Evolutionary conservation across 2,329 filamentous ascomycete species (phyloP).

Genomic region (Fusarium azukiicola): DNA sequence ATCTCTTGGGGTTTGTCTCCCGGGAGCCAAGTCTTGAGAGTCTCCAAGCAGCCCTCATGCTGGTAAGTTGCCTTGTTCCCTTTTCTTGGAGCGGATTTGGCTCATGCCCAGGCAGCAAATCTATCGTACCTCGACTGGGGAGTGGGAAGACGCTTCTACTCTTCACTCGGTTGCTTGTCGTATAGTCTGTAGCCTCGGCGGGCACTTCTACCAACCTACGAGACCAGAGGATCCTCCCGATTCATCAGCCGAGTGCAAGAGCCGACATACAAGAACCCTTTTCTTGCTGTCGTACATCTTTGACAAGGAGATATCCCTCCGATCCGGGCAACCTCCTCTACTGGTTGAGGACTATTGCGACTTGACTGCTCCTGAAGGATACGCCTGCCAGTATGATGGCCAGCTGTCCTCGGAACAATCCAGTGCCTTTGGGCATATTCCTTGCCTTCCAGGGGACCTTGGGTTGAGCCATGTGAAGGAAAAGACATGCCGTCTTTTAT

Average conservation of each 20-base stretch:
- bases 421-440: constrained; percentile 27
- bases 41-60: constrained; percentile 27
- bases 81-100: not conserved
- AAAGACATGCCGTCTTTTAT: constrained; percentile 46
- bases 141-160: constrained; percentile 21
- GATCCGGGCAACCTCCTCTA: constrained; percentile 48
- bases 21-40: not conserved
- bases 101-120: constrained; percentile 22
- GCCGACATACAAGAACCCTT: constrained; percentile 38
- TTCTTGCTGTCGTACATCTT: constrained; percentile 55
- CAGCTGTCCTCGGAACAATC: not conserved
- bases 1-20: not conserved
- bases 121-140: constrained; percentile 14
- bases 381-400: constrained; percentile 22
- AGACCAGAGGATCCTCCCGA: not conserved
- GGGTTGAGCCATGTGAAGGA: constrained; percentile 47
- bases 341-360: constrained; percentile 72
- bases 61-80: constrained; percentile 17
- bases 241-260: constrained; percentile 53
- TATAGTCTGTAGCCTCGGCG: constrained; percentile 27
- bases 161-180: constrained; percentile 37
- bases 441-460: constrained; percentile 53
- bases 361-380: constrained; percentile 64
- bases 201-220: constrained; percentile 20
- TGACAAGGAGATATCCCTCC: constrained; percentile 54